These are phyloP conservation scores for Erysimum cheiri DNA, from an alignment of 441 rosid genomes.

Conservation along the genomic window DNA sequence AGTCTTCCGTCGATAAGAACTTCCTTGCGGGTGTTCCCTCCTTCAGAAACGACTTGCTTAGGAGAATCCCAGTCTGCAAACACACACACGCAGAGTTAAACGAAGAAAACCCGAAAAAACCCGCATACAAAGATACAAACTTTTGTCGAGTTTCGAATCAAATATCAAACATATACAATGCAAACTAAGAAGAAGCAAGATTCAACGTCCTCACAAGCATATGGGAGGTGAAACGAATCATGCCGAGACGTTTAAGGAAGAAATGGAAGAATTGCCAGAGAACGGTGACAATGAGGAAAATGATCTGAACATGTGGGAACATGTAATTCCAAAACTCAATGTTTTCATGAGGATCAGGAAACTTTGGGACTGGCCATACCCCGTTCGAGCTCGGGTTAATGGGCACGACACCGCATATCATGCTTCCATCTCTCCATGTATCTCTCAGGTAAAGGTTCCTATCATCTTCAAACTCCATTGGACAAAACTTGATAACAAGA, in stretches of 20 bases:
- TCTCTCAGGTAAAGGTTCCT: conserved; percentile 44
- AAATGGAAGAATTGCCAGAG: conserved; percentile 44
- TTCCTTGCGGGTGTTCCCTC: not conserved
- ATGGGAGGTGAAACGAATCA: conserved; percentile 48
- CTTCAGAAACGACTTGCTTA: conserved; percentile 41
- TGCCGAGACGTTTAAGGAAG: conserved; percentile 42
- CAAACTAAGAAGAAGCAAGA: not conserved
- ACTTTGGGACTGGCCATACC: conserved; percentile 39
- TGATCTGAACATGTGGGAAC: conserved; percentile 42
- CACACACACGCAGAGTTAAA: not conserved
- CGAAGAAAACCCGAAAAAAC: not conserved
- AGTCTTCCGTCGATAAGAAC: conserved; percentile 16
- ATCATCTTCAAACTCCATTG: conserved; percentile 40
- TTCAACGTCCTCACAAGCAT: conserved; percentile 43
- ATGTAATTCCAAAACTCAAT: conserved; percentile 42
- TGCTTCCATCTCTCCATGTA: conserved; percentile 41
- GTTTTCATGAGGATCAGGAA: conserved; percentile 21
- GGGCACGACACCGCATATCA: conserved; percentile 35
- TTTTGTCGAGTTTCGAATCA: not conserved
- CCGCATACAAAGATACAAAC: not conserved
- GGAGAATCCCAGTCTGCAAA: conserved; percentile 46
- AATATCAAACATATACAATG: not conserved
- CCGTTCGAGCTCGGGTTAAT: conserved; percentile 42
- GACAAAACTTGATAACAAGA: conserved; percentile 2
- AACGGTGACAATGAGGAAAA: conserved; percentile 32